Evolutionary conservation across 192 early-diverging fungal species (phyloP).

Genomic region (Gigaspora rosea): DNA sequence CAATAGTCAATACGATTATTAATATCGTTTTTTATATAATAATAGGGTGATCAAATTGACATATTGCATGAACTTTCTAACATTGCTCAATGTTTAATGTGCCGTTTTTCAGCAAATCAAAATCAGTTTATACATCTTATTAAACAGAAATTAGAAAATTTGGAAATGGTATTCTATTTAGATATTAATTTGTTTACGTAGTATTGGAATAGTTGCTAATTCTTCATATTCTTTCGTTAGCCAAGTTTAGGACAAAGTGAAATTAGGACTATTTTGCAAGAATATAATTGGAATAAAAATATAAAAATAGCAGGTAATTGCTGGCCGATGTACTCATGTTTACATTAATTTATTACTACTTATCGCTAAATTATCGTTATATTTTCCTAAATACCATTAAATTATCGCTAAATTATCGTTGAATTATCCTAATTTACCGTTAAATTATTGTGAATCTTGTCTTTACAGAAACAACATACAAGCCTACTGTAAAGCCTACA

Average conservation of each 20-base stretch:
- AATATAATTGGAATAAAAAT: not conserved
- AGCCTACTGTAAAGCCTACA: not conserved
- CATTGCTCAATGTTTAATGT: slow-evolving; percentile 17
- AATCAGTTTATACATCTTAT: not conserved
- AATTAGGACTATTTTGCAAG: not conserved
- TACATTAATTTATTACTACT: not conserved
- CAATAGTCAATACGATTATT: not conserved
- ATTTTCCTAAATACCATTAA: not conserved
- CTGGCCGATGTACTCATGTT: not conserved
- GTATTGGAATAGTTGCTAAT: not conserved
- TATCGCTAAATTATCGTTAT: not conserved
- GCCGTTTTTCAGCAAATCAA: not conserved
- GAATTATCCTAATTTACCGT: too few species aligned
- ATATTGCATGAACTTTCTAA: not conserved
- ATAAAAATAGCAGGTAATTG: not conserved
- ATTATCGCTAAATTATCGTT: too few species aligned
- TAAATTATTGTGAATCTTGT: not conserved
- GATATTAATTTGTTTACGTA: not conserved
- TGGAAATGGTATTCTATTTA: slow-evolving; percentile 9
- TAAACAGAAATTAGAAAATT: not conserved
- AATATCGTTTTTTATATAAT: not conserved
- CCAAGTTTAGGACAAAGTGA: not conserved
- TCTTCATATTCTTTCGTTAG: not conserved
- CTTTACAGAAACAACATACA: not conserved
- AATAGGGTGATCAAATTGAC: not conserved